Base-by-base conservation (phyloP, 129 eudicot species). In the Heracleum sosnowskyi region DNA sequence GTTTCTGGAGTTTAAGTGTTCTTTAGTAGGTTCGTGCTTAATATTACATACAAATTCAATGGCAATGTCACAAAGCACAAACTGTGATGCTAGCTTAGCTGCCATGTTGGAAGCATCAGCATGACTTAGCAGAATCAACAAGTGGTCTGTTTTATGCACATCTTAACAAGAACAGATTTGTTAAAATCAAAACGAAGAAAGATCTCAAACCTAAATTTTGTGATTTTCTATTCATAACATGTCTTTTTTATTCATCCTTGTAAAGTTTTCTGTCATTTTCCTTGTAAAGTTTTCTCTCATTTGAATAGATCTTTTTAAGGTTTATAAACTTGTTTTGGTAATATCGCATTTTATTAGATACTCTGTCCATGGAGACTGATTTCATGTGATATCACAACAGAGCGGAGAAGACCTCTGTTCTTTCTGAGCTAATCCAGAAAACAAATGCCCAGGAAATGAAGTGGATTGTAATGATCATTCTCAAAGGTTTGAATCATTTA, bases 391-490 rank as follows among this genome's bases (percentile, higher is more conserved):
- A 75, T 78, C 60, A 73, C 44, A 40, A 83, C 92, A 93, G 98
- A 84, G 77, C 85, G 47, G 97, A 90, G 88, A 96, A 96, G 85
- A 90, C 85, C 74, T 84, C 89, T 33, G 75, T 92, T 79, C 91
- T 96, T 55, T 84, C 92, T 53, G 92, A 91, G 63, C 83, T 96
- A 78, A 92, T 96, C 77, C 89, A 82, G 89, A 90, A 85, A 87
- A 96, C 97, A 81, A 96, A 92, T 86, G 93, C 94, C 29, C 91
- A 88, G 76, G 99, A 96, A 88, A 96, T 96, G 99, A 96, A 92
- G 89, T 96, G 97, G 99, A 87, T 96, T 68, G 76, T 96, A 29
- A 92, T 90, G 97, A 96, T 96, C 71, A 89, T 96, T 76, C 96
- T 96, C 72, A 96, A 96, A 89, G 99, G 98, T 93, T 74, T 77